Conservation (phyloP, 495 filamentous ascomycete species). For the Penicillium arizonense region DNA sequence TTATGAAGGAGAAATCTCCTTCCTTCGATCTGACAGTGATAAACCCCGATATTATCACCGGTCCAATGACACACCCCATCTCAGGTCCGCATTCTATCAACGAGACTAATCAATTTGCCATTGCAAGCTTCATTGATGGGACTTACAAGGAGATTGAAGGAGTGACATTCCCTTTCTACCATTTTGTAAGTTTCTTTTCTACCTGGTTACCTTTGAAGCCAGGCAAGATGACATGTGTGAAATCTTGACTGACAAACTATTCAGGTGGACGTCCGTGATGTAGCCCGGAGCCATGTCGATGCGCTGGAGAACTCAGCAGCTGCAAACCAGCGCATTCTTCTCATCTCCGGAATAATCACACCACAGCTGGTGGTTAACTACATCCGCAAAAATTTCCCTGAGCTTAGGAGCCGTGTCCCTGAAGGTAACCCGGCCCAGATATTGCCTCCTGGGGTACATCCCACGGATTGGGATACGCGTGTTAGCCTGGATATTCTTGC, state of each 20-base stretch:
- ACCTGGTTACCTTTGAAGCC: not conserved
- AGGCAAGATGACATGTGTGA: too few relatives aligned
- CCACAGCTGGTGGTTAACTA: conserved; percentile 28
- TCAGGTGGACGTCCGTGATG: conserved; percentile 37
- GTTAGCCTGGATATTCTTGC: conserved; percentile 24
- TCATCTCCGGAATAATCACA: conserved; percentile 23
- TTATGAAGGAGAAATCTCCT: conserved; percentile 28
- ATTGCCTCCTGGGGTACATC: conserved; percentile 23
- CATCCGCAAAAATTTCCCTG: conserved; percentile 27
- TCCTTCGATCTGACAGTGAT: conserved; percentile 36
- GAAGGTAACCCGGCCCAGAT: conserved; percentile 22
- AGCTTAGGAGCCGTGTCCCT: conserved; percentile 18
- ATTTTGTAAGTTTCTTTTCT: conserved; percentile 19
- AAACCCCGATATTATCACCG: conserved; percentile 33
- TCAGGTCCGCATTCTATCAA: conserved; percentile 22
- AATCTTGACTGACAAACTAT: not conserved
- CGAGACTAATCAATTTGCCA: conserved; percentile 31
- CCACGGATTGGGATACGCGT: conserved; percentile 30
- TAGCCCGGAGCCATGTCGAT: conserved; percentile 35
- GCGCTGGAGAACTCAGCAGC: conserved; percentile 30
- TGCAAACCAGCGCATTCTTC: conserved; percentile 27
- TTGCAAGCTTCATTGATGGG: conserved; percentile 33
- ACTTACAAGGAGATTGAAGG: conserved; percentile 22
- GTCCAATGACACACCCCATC: conserved; percentile 33
- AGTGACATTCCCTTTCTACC: conserved; percentile 26